Percentiles rank a stretch among this genome's conserved stretches.
Conservation (phyloP, 495 filamentous ascomycete genomes). For the Chaetomium tenue region DNA sequence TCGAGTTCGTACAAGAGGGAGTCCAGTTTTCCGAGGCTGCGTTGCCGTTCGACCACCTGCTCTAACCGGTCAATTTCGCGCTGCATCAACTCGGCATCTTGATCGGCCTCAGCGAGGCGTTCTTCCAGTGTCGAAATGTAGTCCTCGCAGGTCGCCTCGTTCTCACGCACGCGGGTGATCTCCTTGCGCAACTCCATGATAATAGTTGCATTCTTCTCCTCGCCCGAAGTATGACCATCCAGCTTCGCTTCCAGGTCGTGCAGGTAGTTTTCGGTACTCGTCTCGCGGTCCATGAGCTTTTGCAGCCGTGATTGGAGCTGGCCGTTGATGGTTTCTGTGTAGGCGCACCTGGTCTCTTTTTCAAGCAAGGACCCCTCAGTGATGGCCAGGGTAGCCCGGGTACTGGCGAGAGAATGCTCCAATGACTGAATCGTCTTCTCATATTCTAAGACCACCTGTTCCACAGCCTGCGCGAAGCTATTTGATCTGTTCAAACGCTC, state of each 20-base stretch:
- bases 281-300: conserved; percentile 86
- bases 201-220: conserved; percentile 85
- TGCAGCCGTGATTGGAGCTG: conserved; percentile 86
- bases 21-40: conserved; percentile 92
- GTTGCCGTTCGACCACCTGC: conserved; percentile 91
- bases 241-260: conserved; percentile 87
- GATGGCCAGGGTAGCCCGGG: conserved; percentile 74
- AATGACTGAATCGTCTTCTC: conserved; percentile 97
- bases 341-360: conserved; percentile 88
- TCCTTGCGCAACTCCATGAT: conserved; percentile 88
- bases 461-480: conserved; percentile 90
- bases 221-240: conserved; percentile 83
- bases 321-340: conserved; percentile 83
- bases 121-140: conserved; percentile 98
- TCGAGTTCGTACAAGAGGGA: conserved; percentile 88
- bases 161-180: conserved; percentile 83
- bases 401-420: conserved; percentile 88
- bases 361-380: conserved; percentile 85
- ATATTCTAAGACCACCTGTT: conserved; percentile 94
- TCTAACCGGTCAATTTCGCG: conserved; percentile 91
- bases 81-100: conserved; percentile 95
- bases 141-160: conserved; percentile 83
- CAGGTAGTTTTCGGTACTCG: conserved; percentile 85
- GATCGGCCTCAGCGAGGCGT: conserved; percentile 90
- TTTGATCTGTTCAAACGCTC: conserved; percentile 91